These are phyloP conservation scores for Stephanodiscus minutulus DNA, from an alignment of 108 stramenopile species.

Conservation along the genomic window DNA sequence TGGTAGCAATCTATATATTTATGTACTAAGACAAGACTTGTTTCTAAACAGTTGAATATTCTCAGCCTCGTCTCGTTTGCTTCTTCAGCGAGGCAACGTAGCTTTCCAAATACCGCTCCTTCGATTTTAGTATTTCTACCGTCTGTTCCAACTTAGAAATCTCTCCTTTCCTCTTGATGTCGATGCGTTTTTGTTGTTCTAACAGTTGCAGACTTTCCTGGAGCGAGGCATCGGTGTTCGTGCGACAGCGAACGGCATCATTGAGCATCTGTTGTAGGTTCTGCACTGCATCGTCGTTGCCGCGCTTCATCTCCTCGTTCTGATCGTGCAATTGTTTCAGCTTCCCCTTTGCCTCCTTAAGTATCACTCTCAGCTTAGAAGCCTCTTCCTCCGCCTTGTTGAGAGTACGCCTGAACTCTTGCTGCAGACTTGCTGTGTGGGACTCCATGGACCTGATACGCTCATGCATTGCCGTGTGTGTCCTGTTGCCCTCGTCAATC, in stretches of 20 bases:
- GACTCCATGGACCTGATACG: slow-evolving; percentile 31
- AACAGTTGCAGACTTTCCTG: slow-evolving; percentile 46
- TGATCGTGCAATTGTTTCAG: slow-evolving; percentile 23
- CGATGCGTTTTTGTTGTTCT: slow-evolving; percentile 41
- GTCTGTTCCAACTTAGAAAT: slow-evolving; percentile 44
- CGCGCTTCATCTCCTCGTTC: slow-evolving; percentile 23
- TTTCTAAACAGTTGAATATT: background rate
- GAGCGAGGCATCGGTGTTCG: slow-evolving; percentile 31
- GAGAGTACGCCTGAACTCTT: slow-evolving; percentile 21
- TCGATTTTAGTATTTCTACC: slow-evolving; percentile 38
- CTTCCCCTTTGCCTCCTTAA: slow-evolving; percentile 41
- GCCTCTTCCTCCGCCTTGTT: slow-evolving; percentile 31
- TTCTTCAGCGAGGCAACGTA: slow-evolving; percentile 41
- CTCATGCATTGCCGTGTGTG: slow-evolving; percentile 17
- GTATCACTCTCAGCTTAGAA: slow-evolving; percentile 36
- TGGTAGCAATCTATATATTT: background rate
- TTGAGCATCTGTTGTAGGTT: slow-evolving; percentile 41
- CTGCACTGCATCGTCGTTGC: slow-evolving; percentile 18
- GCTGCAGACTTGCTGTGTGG: slow-evolving; percentile 31
- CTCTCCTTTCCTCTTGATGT: slow-evolving; percentile 39
- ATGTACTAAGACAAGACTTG: background rate
- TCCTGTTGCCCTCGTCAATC: slow-evolving; percentile 9
- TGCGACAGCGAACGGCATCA: slow-evolving; percentile 38
- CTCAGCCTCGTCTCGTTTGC: slow-evolving; percentile 26
- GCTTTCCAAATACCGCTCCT: slow-evolving; percentile 48